A percentile compares a stretch with the other conserved stretches of the same genome.
Conservation (phyloP, 805 yeast genomes). For the Wickerhamomyces canadensis region DNA sequence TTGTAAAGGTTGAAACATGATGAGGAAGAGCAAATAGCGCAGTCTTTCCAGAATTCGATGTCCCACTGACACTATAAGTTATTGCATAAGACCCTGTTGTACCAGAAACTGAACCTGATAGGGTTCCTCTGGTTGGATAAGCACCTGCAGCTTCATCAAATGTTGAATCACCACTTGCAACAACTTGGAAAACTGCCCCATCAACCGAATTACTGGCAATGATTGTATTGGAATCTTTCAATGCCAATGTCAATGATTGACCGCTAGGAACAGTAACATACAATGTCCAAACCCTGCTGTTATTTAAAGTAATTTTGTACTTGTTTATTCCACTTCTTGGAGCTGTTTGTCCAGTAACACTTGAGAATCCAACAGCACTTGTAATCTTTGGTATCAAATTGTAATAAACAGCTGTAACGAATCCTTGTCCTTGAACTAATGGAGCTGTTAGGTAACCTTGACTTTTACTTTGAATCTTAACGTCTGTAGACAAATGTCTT, state of each 20-base stretch:
- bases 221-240: conserved; percentile 32
- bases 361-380: conserved; percentile 62
- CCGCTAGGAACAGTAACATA: conserved; percentile 47
- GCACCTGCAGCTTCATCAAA: conserved; percentile 63
- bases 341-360: conserved; percentile 34
- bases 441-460: conserved; percentile 47
- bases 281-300: conserved; percentile 60
- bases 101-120: conserved; percentile 37
- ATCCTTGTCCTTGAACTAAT: conserved; percentile 77
- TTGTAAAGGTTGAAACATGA: conserved; percentile 41
- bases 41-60: conserved; percentile 36
- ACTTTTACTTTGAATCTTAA: conserved; percentile 20
- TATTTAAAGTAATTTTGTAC: conserved; percentile 48
- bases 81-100: conserved; percentile 37
- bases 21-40: conserved; percentile 67
- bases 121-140: conserved; percentile 43
- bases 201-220: conserved; percentile 38
- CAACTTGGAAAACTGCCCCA: conserved; percentile 55
- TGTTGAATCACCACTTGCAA: conserved; percentile 43
- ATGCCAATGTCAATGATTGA: conserved; percentile 26
- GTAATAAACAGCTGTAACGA: conserved; percentile 61
- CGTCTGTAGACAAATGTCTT: conserved; percentile 30
- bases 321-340: conserved; percentile 42
- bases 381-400: conserved; percentile 47
- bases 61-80: conserved; percentile 38